These are phyloP conservation scores for Allomyces macrogynus DNA, from an alignment of 192 early-diverging fungal genomes.

Conservation along the genomic window DNA sequence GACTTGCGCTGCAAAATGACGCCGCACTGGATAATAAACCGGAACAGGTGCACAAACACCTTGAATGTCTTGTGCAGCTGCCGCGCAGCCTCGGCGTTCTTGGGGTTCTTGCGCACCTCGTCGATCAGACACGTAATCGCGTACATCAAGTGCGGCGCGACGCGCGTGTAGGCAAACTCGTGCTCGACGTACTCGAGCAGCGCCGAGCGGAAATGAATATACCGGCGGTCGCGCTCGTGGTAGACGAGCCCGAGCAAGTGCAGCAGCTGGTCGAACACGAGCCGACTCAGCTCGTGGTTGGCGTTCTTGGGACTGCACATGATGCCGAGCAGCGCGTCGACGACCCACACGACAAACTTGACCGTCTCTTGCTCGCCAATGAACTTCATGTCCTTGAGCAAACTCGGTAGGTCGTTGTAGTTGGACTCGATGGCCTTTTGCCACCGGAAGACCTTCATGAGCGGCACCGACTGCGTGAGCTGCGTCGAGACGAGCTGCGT, in stretches of 20 bases:
- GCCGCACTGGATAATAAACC: constrained; percentile 25
- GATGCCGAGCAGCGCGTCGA: constrained; percentile 41
- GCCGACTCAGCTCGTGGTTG: constrained; percentile 14
- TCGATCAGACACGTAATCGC: constrained; percentile 11
- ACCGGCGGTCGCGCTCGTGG: constrained; percentile 26
- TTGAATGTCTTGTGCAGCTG: constrained; percentile 31
- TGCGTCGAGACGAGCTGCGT: constrained; percentile 41
- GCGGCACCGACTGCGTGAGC: constrained; percentile 37
- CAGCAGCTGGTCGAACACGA: constrained; percentile 27
- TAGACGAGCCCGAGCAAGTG: constrained; percentile 30
- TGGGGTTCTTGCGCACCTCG: constrained; percentile 5
- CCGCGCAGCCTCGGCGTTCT: constrained; percentile 13
- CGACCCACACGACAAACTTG: constrained; percentile 39
- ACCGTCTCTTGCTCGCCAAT: constrained; percentile 46
- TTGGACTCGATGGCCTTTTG: constrained; percentile 11
- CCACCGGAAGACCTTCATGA: constrained; percentile 50
- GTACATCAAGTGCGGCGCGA: neutral
- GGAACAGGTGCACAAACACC: constrained; percentile 39
- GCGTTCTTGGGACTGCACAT: constrained; percentile 17
- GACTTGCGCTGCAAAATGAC: neutral
- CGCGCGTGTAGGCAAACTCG: constrained; percentile 12
- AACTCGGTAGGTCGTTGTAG: constrained; percentile 12
- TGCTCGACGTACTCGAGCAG: constrained; percentile 39
- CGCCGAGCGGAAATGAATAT: constrained; percentile 29
- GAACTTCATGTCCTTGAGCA: constrained; percentile 27